phyloP scores from a whole-genome alignment of 1,284 basidiomycete genomes.

The Rhizopogon hawkerae region DNA sequence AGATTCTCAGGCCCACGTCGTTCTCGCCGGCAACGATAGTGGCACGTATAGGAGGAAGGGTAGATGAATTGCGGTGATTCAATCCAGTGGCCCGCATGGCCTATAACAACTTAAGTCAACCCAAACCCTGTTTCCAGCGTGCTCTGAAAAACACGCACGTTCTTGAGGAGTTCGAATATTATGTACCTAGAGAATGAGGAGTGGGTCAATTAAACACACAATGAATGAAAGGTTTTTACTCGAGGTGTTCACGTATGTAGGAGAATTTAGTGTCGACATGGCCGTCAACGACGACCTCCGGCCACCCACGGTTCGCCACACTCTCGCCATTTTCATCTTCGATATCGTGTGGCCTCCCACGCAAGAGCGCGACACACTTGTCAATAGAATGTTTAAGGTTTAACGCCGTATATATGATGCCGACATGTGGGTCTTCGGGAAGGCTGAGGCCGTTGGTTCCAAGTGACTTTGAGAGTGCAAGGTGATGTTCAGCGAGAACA shows the following conservation, averaged over 20 bases:
- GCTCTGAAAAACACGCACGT: conserved; percentile 39
- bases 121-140: conserved; percentile 7
- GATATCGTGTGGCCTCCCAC: conserved; percentile 38
- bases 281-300: conserved; percentile 68
- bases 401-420: conserved; percentile 78
- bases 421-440: conserved; percentile 59
- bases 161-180: conserved; percentile 82
- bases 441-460: conserved; percentile 26
- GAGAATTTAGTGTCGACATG: conserved; percentile 68
- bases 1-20: conserved; percentile 72
- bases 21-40: conserved; percentile 69
- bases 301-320: conserved; percentile 35
- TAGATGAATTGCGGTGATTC: conserved; percentile 35
- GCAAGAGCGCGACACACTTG: conserved; percentile 56
- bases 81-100: conserved; percentile 59
- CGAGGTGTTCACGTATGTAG: conserved; percentile 85
- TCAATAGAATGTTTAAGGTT: conserved; percentile 65
- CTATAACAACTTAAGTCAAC: conserved; percentile 27
- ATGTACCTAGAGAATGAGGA: conserved; percentile 54
- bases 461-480: conserved; percentile 65
- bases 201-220: neutral
- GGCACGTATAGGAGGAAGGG: conserved; percentile 53
- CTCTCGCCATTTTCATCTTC: conserved; percentile 32
- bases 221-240: conserved; percentile 36
- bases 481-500: conserved; percentile 84